phyloP scores from a whole-genome alignment of 768 basidiomycete genomes.

The Jaapia argillacea region DNA sequence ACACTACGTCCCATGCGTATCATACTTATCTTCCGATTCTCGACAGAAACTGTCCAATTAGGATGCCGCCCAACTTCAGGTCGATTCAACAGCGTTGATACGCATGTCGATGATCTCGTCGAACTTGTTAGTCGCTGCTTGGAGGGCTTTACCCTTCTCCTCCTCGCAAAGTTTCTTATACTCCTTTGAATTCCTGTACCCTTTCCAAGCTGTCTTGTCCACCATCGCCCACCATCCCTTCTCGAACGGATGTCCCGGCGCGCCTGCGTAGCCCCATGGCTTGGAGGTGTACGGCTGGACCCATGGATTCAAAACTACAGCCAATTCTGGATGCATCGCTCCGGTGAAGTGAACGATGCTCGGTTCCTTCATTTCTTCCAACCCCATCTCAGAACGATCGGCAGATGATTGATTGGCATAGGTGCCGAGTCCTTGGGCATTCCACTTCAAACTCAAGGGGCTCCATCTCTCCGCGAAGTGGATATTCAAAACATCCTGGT shows the following conservation, averaged over 20 bases:
- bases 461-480: conserved; percentile 35
- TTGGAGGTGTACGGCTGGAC: conserved; percentile 46
- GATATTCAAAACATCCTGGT: conserved; percentile 43
- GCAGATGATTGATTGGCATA: conserved; percentile 28
- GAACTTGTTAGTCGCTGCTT: neutral
- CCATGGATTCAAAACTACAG: conserved; percentile 35
- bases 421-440: conserved; percentile 47
- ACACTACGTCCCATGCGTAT: too few species aligned
- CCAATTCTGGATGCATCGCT: conserved; percentile 36
- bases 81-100: neutral
- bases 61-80: too few species aligned
- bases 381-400: conserved; percentile 24
- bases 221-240: conserved; percentile 36
- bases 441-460: conserved; percentile 35
- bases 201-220: conserved; percentile 34
- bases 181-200: conserved; percentile 16
- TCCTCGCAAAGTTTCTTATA: conserved; percentile 13
- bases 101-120: neutral
- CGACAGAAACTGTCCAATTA: too few species aligned
- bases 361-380: conserved; percentile 29
- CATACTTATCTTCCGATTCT: too few species aligned
- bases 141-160: conserved; percentile 6
- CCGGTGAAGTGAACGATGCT: conserved; percentile 51
- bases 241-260: conserved; percentile 39
- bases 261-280: conserved; percentile 47